Evolutionary conservation across 371 early-diverging fungal genomes (phyloP), one percentile per base, ranked within the genome.

Genomic region (Actinomucor elegans): DNA sequence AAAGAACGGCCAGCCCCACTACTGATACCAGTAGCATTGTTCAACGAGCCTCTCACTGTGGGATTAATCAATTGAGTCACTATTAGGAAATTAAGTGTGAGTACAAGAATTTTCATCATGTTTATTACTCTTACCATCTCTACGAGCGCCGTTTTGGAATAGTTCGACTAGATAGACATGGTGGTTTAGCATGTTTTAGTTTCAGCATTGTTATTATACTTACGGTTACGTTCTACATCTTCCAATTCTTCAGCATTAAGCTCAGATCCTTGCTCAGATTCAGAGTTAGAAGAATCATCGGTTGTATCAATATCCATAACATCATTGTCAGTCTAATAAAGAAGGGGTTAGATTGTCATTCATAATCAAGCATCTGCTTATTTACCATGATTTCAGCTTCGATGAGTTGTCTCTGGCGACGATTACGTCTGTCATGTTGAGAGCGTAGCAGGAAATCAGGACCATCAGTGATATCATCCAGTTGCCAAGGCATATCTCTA

Each of bases 141-240:
- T 17, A 12, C 35, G 35, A 5, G 34, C 23, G 21, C 33, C 33
- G 1, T 35, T 48, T 15, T 48, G 35, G 27, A 48, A 48, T 3
- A 48, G 24, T 15, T 35, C 37, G 28, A 48, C 48, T 48, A 37
- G 3, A 17, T 4, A 35, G n/a, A 6, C 14, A 31, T 5, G 11
- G 11, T 24, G 15, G 5, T 18, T 21, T 21, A 21, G 14, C 11
- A 33, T 31, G 6, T 5, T 8, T 46, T 33, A 31, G 23, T 12
- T 18, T 2, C 26, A 0, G 10, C 15, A 12, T 12, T 26, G 15
- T 26, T 7, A 5, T 7, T 23, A 0, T 4, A 54, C 54, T 46
- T 54, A 54, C 54, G 47, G 31, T 55, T 55, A 47, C 48, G 32
- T 33, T 55, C 55, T 11, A 55, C 47, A 34, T 90, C 86, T 55